Evolutionary conservation across 108 stramenopile species (phyloP).

Genomic region (Nannochloropsis salina): DNA sequence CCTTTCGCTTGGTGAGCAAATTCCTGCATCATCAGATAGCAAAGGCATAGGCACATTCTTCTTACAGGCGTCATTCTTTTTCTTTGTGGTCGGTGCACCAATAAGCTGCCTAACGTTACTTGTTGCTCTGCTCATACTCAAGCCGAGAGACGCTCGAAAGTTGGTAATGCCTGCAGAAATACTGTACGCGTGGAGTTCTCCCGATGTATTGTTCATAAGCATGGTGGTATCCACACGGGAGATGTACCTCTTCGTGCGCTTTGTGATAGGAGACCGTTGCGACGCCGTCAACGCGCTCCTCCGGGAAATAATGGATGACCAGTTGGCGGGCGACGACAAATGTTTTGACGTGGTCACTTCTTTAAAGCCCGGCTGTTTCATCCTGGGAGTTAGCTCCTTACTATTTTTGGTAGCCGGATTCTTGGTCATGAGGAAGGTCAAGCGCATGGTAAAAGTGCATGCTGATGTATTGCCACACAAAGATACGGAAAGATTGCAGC

Average conservation of each 20-base stretch:
- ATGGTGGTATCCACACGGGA: background rate
- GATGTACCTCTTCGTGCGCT: slow-evolving; percentile 1
- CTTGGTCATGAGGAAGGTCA: background rate
- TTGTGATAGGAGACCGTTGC: slow-evolving; percentile 22
- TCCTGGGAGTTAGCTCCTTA: slow-evolving; percentile 16
- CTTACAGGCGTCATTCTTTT: background rate
- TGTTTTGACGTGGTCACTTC: slow-evolving; percentile 19
- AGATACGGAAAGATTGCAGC: no score
- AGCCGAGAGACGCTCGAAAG: background rate
- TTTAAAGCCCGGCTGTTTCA: background rate
- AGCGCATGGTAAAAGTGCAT: no score
- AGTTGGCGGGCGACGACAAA: slow-evolving; percentile 21
- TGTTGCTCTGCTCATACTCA: background rate
- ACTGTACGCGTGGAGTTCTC: background rate
- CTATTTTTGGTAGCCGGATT: background rate
- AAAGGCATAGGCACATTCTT: background rate
- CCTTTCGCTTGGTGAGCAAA: background rate
- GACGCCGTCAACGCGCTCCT: slow-evolving; percentile 11
- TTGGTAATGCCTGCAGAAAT: background rate
- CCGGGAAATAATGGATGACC: slow-evolving; percentile 3
- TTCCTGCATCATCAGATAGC: background rate
- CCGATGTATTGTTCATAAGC: slow-evolving; percentile 1
- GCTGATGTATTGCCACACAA: no score
- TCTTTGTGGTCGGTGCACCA: background rate
- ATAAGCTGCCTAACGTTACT: slow-evolving; percentile 15